Evolutionary conservation across 768 basidiomycete genomes (phyloP).

Genomic region (Suillus brevipes): DNA sequence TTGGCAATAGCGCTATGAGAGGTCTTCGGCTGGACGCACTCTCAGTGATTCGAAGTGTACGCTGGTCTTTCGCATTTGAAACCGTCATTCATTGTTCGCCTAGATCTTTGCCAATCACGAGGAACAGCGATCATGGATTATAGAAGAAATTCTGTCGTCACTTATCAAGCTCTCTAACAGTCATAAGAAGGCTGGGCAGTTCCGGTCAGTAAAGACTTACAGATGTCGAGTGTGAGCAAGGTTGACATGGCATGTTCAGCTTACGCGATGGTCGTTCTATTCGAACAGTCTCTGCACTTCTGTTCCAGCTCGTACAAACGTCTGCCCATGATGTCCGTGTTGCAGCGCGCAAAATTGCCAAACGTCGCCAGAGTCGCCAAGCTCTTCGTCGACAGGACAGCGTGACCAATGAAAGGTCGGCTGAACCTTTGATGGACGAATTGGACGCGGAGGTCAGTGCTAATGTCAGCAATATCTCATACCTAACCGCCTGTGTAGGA

Average conservation of each 20-base stretch:
- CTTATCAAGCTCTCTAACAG: slow-evolving; percentile 87
- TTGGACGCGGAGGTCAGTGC: slow-evolving; percentile 58
- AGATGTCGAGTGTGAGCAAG: not conserved
- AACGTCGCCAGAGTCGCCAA: slow-evolving; percentile 58
- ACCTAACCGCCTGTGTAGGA: slow-evolving; percentile 45
- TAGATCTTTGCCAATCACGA: slow-evolving; percentile 92
- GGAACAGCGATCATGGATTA: slow-evolving; percentile 92
- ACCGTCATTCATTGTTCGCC: slow-evolving; percentile 7
- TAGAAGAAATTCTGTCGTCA: slow-evolving; percentile 93
- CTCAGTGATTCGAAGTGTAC: slow-evolving; percentile 80
- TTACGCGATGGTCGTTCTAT: slow-evolving; percentile 90
- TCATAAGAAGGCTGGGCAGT: slow-evolving; percentile 88
- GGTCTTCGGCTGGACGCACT: slow-evolving; percentile 80
- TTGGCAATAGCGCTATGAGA: slow-evolving; percentile 81
- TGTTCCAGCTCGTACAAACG: slow-evolving; percentile 95
- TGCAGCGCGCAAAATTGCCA: slow-evolving; percentile 62
- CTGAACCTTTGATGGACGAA: slow-evolving; percentile 63
- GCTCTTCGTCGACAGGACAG: slow-evolving; percentile 67
- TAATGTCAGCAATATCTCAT: not conserved
- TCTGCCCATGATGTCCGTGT: slow-evolving; percentile 85
- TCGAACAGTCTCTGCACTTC: slow-evolving; percentile 87
- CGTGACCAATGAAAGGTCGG: slow-evolving; percentile 45
- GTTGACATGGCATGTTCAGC: slow-evolving; percentile 40
- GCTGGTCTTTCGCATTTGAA: slow-evolving; percentile 27
- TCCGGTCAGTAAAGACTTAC: slow-evolving; percentile 54